Percentiles rank a stretch among this genome's conserved stretches.
Conservation (phyloP, 2,329 filamentous ascomycete genomes). For the Xylariomycetidae sp. region DNA sequence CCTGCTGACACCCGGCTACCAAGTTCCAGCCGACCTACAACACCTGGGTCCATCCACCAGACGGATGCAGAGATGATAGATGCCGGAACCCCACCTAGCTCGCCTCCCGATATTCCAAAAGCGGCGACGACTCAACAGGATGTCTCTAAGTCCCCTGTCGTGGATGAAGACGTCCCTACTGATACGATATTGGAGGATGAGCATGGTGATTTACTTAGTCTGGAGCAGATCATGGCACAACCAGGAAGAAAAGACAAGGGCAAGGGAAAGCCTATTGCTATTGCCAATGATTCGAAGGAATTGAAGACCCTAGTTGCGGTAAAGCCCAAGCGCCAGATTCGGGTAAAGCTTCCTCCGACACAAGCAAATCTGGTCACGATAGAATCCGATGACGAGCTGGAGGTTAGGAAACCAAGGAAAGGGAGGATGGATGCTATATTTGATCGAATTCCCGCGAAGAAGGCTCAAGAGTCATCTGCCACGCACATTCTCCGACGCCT, state of each 20-base stretch:
- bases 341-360: conserved; percentile 43
- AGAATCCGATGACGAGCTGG: conserved; percentile 58
- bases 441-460: conserved; percentile 60
- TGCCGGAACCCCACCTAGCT: conserved; percentile 68
- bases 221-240: conserved; percentile 32
- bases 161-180: conserved; percentile 3
- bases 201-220: conserved; percentile 31
- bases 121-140: conserved; percentile 4
- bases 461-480: conserved; percentile 57
- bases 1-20: conserved; percentile 30
- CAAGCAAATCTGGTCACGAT: conserved; percentile 34
- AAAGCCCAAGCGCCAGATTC: conserved; percentile 42
- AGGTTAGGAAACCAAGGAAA: conserved; percentile 51
- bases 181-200: conserved; percentile 17
- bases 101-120: conserved; percentile 44
- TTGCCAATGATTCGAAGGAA: conserved; percentile 23
- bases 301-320: conserved; percentile 18
- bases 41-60: conserved; percentile 38
- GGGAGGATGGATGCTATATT: conserved; percentile 61
- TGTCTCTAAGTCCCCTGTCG: conserved; percentile 4
- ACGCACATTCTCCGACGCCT: conserved; percentile 68
- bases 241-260: conserved; percentile 46
- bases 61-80: conserved; percentile 49
- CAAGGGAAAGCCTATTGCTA: conserved; percentile 50
- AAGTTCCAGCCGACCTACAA: conserved; percentile 53